Evolutionary conservation across 23 red algal genomes (phyloP).

Genomic region (Gracilaria domingensis): DNA sequence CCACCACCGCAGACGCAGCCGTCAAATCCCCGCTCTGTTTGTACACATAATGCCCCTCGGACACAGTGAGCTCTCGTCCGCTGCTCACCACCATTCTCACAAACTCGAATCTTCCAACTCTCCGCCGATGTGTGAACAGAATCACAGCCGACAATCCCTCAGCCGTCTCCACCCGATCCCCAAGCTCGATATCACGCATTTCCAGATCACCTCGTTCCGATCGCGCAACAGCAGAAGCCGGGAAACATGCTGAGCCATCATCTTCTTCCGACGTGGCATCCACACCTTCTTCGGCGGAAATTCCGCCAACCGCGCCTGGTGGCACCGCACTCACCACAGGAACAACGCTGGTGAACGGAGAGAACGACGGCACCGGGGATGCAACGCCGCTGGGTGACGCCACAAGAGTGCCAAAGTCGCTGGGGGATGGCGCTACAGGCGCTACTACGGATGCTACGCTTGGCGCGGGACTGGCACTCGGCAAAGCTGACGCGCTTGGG

Average conservation of each 20-base stretch:
- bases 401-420: neutral
- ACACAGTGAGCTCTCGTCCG: constrained; percentile 33
- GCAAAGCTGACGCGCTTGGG: neutral
- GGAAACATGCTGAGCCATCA: constrained; percentile 74
- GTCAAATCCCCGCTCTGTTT: constrained; percentile 8
- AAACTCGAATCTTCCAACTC: constrained; percentile 5
- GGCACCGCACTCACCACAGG: neutral
- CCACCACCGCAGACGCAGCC: constrained; percentile 31
- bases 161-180: constrained; percentile 43
- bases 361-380: neutral
- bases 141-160: constrained; percentile 46
- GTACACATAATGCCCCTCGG: constrained; percentile 52
- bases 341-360: neutral
- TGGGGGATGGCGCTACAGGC: neutral
- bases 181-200: constrained; percentile 62
- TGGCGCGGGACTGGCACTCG: neutral
- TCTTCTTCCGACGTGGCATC: neutral
- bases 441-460: neutral
- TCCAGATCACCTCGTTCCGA: constrained; percentile 24
- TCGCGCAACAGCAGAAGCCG: constrained; percentile 32
- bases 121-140: constrained; percentile 62
- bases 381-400: neutral
- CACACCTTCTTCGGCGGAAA: neutral
- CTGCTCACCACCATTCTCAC: constrained; percentile 1
- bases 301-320: constrained; percentile 1